Base-by-base conservation (phyloP, 768 basidiomycete genomes). In the Neoboletus magnificus region DNA sequence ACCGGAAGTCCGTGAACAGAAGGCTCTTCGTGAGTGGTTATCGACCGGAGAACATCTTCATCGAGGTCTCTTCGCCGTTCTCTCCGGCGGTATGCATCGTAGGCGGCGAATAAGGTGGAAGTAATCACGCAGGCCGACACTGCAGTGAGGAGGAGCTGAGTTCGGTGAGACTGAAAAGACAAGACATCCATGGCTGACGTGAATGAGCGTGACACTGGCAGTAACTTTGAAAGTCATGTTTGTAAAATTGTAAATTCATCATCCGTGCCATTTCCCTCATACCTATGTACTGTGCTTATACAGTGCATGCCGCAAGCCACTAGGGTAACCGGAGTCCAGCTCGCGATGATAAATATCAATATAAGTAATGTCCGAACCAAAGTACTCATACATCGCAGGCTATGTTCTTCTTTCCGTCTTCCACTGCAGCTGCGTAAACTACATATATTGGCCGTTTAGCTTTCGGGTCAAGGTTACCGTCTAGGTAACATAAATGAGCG, bases 81-180 rank as follows among this genome's bases (percentile, higher is more conserved):
- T 12, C 77, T 75, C 52, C 71, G 77, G 0, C 65, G 68, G 60
- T 83, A 79, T 4, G 75, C 63, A 42, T 79, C 76, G 68, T 89
- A 87, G 1, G 81, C 77, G 22, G 82, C 76, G n/a, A 91, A 68
- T 4, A 83, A 59, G 0, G 79, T 75, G 6, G 80, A 84, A 12
- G 89, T 91, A 1, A 80, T 73, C 2, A 82, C 58, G 6, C 89
- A 87, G 13, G 87, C 82, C 13, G 80, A 79, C 41, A 85, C 59
- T n/a, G 87, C 89, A 13, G 84, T 80, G 42, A 80, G 73, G 27
- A 89, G 62, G 44, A 91, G 81, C 65, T 91, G 89, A 13, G 79
- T 74, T 61, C 75, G 79, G 64, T 89, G 87, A 22, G 84, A 82
- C 37, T 77, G 74, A 29, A 54, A 47, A 23, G 63, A 60, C 39